These are phyloP conservation scores for Ogataea dorogensis DNA, from an alignment of 805 yeast genomes.

Conservation along the genomic window DNA sequence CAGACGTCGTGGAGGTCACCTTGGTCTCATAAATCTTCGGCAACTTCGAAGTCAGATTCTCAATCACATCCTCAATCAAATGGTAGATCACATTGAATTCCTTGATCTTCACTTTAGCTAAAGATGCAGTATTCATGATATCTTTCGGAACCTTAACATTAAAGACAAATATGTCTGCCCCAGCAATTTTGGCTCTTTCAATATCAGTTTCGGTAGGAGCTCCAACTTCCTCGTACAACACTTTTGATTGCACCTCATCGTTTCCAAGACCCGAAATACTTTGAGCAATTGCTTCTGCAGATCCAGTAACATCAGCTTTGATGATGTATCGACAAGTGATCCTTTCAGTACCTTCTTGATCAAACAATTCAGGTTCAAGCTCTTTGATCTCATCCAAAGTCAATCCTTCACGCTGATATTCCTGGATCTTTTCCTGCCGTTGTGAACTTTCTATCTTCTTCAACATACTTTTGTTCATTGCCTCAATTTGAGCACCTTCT, in stretches of 20 bases:
- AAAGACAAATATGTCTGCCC: conserved; percentile 75
- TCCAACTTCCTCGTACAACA: conserved; percentile 78
- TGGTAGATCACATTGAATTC: conserved; percentile 83
- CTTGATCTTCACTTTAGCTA: conserved; percentile 53
- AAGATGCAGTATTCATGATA: conserved; percentile 55
- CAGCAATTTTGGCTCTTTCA: conserved; percentile 64
- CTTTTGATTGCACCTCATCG: conserved; percentile 71
- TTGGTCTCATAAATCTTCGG: conserved; percentile 67
- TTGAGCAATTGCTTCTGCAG: conserved; percentile 89
- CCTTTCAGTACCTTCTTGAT: conserved; percentile 28
- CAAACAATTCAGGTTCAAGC: conserved; percentile 33
- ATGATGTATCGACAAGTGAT: conserved; percentile 60
- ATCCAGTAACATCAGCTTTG: conserved; percentile 91
- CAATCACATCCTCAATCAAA: conserved; percentile 79
- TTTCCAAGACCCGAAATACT: conserved; percentile 82
- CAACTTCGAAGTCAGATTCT: conserved; percentile 55
- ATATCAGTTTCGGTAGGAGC: conserved; percentile 65
- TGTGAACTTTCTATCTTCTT: conserved; percentile 52
- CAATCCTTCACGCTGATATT: conserved; percentile 61
- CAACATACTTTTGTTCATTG: conserved; percentile 65
- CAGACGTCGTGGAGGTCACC: conserved; percentile 61
- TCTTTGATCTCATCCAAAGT: conserved; percentile 45
- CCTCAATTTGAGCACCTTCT: conserved; percentile 64
- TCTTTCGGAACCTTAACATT: conserved; percentile 69
- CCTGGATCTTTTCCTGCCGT: conserved; percentile 52